phyloP scores from a whole-genome alignment of 805 yeast species.

The Geotrichum ghanense region DNA sequence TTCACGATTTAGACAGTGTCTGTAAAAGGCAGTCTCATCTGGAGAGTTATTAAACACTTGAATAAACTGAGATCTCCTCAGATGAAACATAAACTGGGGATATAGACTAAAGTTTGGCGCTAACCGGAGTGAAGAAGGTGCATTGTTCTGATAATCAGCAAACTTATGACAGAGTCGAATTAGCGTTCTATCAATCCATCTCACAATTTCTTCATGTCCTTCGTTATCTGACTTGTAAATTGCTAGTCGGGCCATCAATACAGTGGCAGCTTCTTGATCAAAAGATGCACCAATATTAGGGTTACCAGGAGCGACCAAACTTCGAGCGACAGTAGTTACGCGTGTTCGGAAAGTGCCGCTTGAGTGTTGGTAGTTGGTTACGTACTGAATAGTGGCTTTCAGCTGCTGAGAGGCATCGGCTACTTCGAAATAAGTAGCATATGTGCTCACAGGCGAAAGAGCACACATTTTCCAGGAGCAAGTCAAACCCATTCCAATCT shows the following conservation, averaged over 20 bases:
- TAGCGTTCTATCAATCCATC: constrained; percentile 91
- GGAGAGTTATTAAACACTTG: constrained; percentile 97
- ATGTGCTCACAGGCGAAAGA: constrained; percentile 72
- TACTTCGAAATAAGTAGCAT: constrained; percentile 70
- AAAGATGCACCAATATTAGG: constrained; percentile 49
- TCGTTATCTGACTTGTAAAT: constrained; percentile 68
- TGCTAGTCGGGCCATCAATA: constrained; percentile 80
- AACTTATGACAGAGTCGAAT: constrained; percentile 84
- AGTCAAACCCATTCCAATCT: constrained; percentile 85
- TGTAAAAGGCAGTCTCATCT: constrained; percentile 94
- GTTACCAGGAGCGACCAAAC: constrained; percentile 41
- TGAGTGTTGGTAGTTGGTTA: constrained; percentile 84
- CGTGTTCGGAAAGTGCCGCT: constrained; percentile 76
- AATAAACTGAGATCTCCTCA: constrained; percentile 91
- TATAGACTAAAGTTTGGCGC: constrained; percentile 75
- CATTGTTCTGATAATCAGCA: constrained; percentile 87
- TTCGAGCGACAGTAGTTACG: constrained; percentile 66
- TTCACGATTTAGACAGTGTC: constrained; percentile 84
- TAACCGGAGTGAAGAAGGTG: constrained; percentile 68
- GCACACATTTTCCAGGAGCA: constrained; percentile 74
- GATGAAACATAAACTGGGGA: constrained; percentile 92
- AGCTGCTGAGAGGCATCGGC: constrained; percentile 41
- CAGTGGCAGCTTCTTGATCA: constrained; percentile 97
- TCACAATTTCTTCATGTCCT: constrained; percentile 82
- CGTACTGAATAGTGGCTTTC: constrained; percentile 48